Evolutionary conservation across 371 early-diverging fungal genomes (phyloP), one percentile per base, ranked within the genome.

Genomic region (Rhizomucor pusillus): DNA sequence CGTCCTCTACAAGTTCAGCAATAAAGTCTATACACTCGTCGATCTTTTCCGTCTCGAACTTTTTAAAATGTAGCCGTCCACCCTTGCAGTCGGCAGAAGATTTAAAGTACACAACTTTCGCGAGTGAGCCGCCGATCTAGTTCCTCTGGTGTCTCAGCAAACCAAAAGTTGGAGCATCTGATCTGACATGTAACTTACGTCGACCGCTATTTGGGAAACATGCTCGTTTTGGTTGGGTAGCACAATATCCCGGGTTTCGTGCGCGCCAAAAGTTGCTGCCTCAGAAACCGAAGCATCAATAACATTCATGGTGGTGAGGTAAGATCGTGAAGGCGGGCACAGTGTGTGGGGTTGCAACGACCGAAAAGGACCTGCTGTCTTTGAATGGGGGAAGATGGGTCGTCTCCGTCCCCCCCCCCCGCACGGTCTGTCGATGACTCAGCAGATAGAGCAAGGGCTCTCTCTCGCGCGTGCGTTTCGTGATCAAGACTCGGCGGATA

Each of bases 41-140:
- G 35, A 96, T 88, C 52, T 89, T 81, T 62, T 91, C 93, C 0
- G 98, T 97, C 65, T 95, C 94, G 60, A 95, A 95, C 66, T 91
- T 93, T 61, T 82, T 86, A 63, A 97, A 97, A 70, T 94, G 92
- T 56, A 97, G 68, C 11, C 96, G 81, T 1, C 98, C 97, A 22
- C 95, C 96, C 39, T 80, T 75, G 20, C 71, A 64, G 44, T 67
- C 68, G 13, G 69, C 62, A 19, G 70, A 68, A n/a, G 75, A 69
- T 4, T 86, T 81, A 51, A 91, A 91, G 69, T 95, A 97, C 19
- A 96, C 94, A 11, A 97, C 87, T 64, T 97, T 97, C 52, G 94
- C 93, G 10, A 97, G 72, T 24, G 94, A 91, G 40, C 98, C 98
- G 39, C 98, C 97, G 75, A 95, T 87, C 82, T 86, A 59, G 1